Conservation (phyloP, 495 filamentous ascomycete species). For the Penicillium soppii region DNA sequence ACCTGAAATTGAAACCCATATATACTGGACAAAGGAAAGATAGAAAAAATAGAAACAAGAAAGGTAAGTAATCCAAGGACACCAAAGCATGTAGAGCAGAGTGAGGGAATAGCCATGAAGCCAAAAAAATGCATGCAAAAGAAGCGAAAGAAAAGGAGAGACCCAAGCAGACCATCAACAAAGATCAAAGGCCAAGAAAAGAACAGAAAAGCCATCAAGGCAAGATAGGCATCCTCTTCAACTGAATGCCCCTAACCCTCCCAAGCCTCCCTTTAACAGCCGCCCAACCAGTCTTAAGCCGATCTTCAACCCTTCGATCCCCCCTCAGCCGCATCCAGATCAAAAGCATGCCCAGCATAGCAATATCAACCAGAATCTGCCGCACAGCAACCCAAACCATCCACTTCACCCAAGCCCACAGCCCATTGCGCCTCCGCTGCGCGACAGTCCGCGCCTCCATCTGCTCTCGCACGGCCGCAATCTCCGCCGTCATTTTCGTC, state of each 20-base stretch:
- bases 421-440: conserved; percentile 45
- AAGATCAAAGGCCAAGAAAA: no score
- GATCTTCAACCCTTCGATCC: conserved; percentile 74
- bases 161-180: neutral
- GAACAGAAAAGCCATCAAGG: conserved; percentile 15
- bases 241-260: conserved; percentile 34
- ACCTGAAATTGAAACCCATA: conserved; percentile 27
- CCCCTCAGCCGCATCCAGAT: conserved; percentile 78
- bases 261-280: conserved; percentile 59
- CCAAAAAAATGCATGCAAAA: conserved; percentile 7
- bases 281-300: conserved; percentile 64
- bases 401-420: conserved; percentile 73
- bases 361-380: conserved; percentile 70
- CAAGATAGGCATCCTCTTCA: conserved; percentile 27
- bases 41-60: conserved; percentile 7
- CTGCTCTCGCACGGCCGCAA: conserved; percentile 91
- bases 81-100: neutral
- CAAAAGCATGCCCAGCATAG: conserved; percentile 66
- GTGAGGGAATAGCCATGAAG: neutral
- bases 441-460: conserved; percentile 60
- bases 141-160: conserved; percentile 5
- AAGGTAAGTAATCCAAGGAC: conserved; percentile 13
- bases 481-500: conserved; percentile 86
- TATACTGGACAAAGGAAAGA: conserved; percentile 30
- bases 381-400: conserved; percentile 67